Conservation (phyloP, 164 flowering plant species). For the Houttuynia cordata region DNA sequence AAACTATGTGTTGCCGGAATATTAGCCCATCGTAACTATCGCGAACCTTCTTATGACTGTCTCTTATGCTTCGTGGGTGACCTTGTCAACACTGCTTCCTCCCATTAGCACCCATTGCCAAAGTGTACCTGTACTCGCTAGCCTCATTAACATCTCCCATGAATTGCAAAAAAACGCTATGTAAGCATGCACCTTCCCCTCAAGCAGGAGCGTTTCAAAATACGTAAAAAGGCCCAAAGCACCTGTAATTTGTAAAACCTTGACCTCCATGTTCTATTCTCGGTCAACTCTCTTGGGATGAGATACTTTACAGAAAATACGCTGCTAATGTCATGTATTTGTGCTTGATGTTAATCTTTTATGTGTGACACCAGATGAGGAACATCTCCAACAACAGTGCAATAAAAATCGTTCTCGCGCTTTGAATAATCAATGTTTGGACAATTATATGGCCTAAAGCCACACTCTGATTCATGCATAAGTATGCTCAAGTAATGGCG, state of each 20-base stretch:
- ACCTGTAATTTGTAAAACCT: constrained; percentile 70
- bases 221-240: constrained; percentile 57
- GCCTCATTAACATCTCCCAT: constrained; percentile 57
- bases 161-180: constrained; percentile 48
- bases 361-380: constrained; percentile 70
- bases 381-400: constrained; percentile 73
- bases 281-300: too few species aligned
- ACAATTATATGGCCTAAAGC: too few species aligned
- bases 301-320: too few species aligned
- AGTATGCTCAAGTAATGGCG: too few species aligned
- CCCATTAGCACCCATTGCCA: constrained; percentile 49
- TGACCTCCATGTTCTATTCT: constrained; percentile 93
- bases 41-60: constrained; percentile 46
- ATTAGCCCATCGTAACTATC: constrained; percentile 41
- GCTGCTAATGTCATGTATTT: too few species aligned
- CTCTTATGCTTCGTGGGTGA: constrained; percentile 49
- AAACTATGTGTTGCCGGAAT: too few species aligned
- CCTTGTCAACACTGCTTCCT: constrained; percentile 52
- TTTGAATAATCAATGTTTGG: too few species aligned
- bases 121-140: constrained; percentile 43
- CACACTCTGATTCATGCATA: too few species aligned
- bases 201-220: constrained; percentile 51
- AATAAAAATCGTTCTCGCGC: too few species aligned
- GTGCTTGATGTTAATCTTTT: too few species aligned
- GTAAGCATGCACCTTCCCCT: constrained; percentile 43